Evolutionary conservation across 805 yeast genomes (phyloP).

Genomic region (Kluyveromyces starmeri): DNA sequence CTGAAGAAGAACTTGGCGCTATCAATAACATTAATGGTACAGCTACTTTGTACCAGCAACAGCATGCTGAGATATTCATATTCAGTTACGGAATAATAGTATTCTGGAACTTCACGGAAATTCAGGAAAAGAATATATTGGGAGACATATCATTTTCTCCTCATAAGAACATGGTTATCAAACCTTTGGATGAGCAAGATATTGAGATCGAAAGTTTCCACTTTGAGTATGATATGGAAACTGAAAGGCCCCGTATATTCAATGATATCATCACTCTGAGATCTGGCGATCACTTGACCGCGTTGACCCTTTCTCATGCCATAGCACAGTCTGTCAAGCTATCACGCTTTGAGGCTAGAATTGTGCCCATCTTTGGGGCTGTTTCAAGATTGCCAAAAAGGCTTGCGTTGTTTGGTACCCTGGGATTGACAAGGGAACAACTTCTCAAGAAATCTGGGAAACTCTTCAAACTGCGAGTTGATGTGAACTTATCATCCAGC

Average conservation of each 20-base stretch:
- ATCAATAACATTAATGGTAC: constrained; percentile 15
- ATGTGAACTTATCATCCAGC: constrained; percentile 83
- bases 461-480: constrained; percentile 82
- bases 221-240: constrained; percentile 42
- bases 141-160: constrained; percentile 71
- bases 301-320: constrained; percentile 89
- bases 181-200: constrained; percentile 78
- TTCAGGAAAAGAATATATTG: constrained; percentile 84
- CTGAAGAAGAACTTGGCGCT: constrained; percentile 13
- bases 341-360: constrained; percentile 83
- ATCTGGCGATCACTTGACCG: constrained; percentile 86
- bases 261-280: constrained; percentile 90
- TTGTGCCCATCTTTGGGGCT: constrained; percentile 73
- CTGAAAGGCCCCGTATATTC: constrained; percentile 66
- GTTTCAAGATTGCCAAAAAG: constrained; percentile 86
- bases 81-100: constrained; percentile 94
- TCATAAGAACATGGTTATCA: constrained; percentile 45
- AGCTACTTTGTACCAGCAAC: constrained; percentile 12
- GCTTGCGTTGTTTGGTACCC: constrained; percentile 78
- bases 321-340: constrained; percentile 93
- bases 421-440: constrained; percentile 80
- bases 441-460: constrained; percentile 82
- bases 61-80: constrained; percentile 80
- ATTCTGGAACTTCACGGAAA: constrained; percentile 92
- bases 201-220: constrained; percentile 78